These are phyloP conservation scores for Peniophora sp. DNA, from an alignment of 1,284 basidiomycete genomes.

Conservation along the genomic window DNA sequence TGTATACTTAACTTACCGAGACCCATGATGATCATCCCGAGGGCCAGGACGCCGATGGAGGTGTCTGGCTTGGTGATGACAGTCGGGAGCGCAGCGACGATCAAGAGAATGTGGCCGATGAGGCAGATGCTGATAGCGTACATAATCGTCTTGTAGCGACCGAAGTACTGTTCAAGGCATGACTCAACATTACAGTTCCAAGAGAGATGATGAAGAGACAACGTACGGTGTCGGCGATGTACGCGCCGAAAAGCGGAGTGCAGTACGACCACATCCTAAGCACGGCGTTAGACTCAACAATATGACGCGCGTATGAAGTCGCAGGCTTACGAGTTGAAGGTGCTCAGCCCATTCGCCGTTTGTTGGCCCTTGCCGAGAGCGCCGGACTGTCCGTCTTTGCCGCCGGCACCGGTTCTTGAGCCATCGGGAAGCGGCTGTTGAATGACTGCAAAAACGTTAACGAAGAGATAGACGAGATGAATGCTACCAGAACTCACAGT, in stretches of 20 bases:
- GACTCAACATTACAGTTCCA: not conserved
- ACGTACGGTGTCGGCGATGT: constrained; percentile 67
- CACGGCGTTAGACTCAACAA: too few species aligned
- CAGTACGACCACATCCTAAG: constrained; percentile 36
- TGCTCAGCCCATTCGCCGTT: constrained; percentile 62
- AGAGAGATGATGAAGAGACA: not conserved
- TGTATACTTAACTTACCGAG: constrained; percentile 62
- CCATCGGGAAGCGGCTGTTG: constrained; percentile 59
- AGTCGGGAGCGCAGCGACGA: constrained; percentile 64
- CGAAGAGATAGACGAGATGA: too few species aligned
- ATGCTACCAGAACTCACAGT: constrained; percentile 34
- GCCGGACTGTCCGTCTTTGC: constrained; percentile 49
- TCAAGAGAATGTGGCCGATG: constrained; percentile 68
- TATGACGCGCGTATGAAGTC: constrained; percentile 28
- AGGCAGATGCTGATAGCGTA: constrained; percentile 47
- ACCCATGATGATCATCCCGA: constrained; percentile 64
- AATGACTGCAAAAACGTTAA: constrained; percentile 72
- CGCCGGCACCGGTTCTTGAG: constrained; percentile 63
- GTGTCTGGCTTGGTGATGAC: constrained; percentile 53
- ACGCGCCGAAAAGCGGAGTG: constrained; percentile 59
- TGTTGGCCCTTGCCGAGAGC: constrained; percentile 62
- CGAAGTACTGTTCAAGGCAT: constrained; percentile 37
- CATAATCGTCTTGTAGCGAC: constrained; percentile 69
- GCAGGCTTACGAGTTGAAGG: constrained; percentile 38
- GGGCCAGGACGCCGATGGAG: constrained; percentile 54